A percentile compares a stretch with the other conserved stretches of the same genome.
These are phyloP conservation scores for Aspergillus oerlinghausenensis DNA, from an alignment of 2,329 filamentous ascomycete species.

Conservation along the genomic window DNA sequence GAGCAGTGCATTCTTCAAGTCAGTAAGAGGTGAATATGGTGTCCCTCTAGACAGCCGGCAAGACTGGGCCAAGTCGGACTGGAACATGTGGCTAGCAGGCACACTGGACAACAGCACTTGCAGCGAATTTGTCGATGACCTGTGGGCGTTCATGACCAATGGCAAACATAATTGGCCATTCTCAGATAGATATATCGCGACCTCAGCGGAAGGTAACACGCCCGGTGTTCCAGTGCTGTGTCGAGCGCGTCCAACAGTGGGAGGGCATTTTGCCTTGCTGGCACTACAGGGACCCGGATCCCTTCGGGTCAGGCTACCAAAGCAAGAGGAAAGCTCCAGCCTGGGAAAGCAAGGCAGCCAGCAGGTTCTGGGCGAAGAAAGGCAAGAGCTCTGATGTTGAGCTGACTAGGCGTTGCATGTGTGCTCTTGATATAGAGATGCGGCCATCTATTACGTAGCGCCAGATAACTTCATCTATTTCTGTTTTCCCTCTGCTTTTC, in stretches of 20 bases:
- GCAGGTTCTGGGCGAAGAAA: slow-evolving; percentile 5
- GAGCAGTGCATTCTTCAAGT: slow-evolving; percentile 34
- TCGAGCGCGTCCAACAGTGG: slow-evolving; percentile 40
- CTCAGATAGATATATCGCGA: slow-evolving; percentile 39
- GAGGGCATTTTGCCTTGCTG: slow-evolving; percentile 41
- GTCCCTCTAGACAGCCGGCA: slow-evolving; percentile 38
- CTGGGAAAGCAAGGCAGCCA: background rate
- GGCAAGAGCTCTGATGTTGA: slow-evolving; percentile 9
- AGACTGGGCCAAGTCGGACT: slow-evolving; percentile 42
- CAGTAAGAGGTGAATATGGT: slow-evolving; percentile 33
- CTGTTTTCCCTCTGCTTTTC: no score
- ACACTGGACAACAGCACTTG: slow-evolving; percentile 27
- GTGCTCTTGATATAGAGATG: no score
- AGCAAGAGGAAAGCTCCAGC: background rate
- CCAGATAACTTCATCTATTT: background rate
- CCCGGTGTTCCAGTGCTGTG: slow-evolving; percentile 32
- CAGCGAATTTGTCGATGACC: slow-evolving; percentile 35
- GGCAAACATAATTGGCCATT: slow-evolving; percentile 43
- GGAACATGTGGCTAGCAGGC: slow-evolving; percentile 42
- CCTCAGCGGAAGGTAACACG: slow-evolving; percentile 24
- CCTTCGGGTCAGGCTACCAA: slow-evolving; percentile 15
- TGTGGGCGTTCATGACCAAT: slow-evolving; percentile 42
- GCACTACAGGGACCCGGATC: slow-evolving; percentile 31
- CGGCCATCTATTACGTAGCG: background rate
- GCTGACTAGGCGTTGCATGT: background rate